Evolutionary conservation across 2,329 filamentous ascomycete species (phyloP).

Genomic region (Fusarium multiceps): DNA sequence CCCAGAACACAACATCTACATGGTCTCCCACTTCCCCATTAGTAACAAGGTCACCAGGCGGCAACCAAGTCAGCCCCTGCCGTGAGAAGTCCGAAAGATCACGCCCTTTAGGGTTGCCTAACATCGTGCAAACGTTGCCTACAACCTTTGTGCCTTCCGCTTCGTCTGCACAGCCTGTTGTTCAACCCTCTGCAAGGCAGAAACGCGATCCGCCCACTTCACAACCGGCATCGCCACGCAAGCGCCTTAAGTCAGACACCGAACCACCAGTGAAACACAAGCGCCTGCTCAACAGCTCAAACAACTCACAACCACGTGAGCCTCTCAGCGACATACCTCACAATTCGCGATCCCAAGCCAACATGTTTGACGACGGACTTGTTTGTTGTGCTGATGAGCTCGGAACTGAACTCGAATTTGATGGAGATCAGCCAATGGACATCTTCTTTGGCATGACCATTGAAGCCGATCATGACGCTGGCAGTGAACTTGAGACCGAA

Average conservation of each 20-base stretch:
- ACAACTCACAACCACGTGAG: conserved; percentile 19
- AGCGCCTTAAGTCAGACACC: conserved; percentile 31
- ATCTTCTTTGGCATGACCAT: background rate
- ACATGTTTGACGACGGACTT: background rate
- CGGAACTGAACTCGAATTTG: background rate
- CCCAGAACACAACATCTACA: conserved; percentile 40
- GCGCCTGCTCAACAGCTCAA: background rate
- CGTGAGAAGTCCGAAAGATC: background rate
- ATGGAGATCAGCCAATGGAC: background rate
- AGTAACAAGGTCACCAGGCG: background rate
- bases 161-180: background rate
- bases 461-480: background rate
- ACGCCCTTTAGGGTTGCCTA: background rate
- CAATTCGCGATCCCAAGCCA: conserved; percentile 38
- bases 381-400: background rate
- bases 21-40: conserved; percentile 31
- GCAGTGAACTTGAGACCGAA: background rate
- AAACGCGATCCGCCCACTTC: conserved; percentile 7
- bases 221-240: conserved; percentile 21
- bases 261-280: background rate
- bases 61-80: background rate
- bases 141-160: conserved; percentile 16
- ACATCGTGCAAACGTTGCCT: background rate
- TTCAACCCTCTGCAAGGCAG: background rate
- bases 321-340: conserved; percentile 42